Evolutionary conservation across 164 flowering plant genomes (phyloP), one percentile per base, ranked within the genome.

Genomic region (Buxus sempervirens): DNA sequence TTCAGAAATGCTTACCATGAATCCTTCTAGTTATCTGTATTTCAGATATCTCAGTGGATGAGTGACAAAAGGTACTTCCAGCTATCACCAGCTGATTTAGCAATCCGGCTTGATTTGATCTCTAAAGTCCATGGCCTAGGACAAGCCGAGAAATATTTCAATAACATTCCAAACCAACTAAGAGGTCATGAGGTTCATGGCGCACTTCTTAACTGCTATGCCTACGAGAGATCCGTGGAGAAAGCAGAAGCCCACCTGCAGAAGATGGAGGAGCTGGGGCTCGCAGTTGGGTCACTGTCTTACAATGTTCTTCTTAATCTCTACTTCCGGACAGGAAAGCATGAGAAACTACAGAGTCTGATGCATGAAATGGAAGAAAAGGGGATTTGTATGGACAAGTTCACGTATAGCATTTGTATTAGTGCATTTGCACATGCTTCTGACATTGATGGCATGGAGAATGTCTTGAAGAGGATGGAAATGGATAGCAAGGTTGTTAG

Each of bases 31-130:
- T 23, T 45, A 9, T 23, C 71, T 8, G 53, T 68, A 25, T 71
- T 54, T 58, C 78, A 87, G 91, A 58, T 85, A 32, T 82, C 81
- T 16, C 60, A 72, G 27, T 86, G 89, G 91, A 83, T 86, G 88
- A 75, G 68, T 12, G 75, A 79, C 32, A 76, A 66, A 45, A 68
- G 72, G 49, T 54, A 66, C 41, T 28, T 69, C 14, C 32, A 21
- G 6, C 66, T 72, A n/a, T 45, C 69, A 38, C 57, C 68, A 49
- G 42, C 32, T 58, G 82, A 82, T 65, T 57, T 70, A 59, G 78
- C 82, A 3, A 32, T 67, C 22, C 78, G 75, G 49, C 62, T 85
- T 58, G 71, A 81, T 55, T 65, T 83, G 72, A 81, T 85, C 18
- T 70, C 66, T 49, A 79, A 65, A 60, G 81, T 83, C 22, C 75